Evolutionary conservation across 2,329 filamentous ascomycete genomes (phyloP), one percentile per base, ranked within the genome.

Genomic region (Camillea tinctor): DNA sequence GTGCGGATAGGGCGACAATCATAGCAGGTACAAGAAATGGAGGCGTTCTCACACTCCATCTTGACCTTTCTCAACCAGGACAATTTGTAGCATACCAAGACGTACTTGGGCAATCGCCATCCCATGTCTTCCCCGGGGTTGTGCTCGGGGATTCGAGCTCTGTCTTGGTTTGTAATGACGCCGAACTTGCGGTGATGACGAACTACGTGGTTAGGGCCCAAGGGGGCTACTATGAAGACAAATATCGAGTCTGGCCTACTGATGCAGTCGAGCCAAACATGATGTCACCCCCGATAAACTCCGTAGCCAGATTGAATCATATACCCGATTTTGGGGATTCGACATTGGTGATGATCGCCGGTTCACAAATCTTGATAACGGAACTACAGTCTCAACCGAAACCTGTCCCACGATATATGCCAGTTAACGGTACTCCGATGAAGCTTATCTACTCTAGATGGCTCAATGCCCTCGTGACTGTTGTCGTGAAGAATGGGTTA

Each of bases 391-490:
- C 58, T 23, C 56, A 56, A 48, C 65, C 70, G 7, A 66, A 73
- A 21, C 73, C 74, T 11, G 74, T 74, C 21, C 70, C 69, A 21
- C 68, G 72, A 6, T 66, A 69, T 54, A 62, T 74, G 11, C 63
- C 64, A 2, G 57, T 70, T 11, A 40, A 57, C 1, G 81, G 81
- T 8, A 81, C 80, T 1, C 84, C 84, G 1, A 74, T 73, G 13
- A 80, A 82, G 50, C 66, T 88, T 1, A 71, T 88, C 3, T 87
- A 84, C 67, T 88, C 84, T 1, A 76, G 79, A 40, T 73, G 73
- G 7, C 77, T 86, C 53, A 77, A 81, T 48, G 84, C 78, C 62
- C 76, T 84, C 24, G 72, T 88, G 48, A 82, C 85, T n/a, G 83
- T 80, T 0, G 75, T 84, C 19, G 73, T 75, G 9, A 67, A 75